Conservation (phyloP, 805 yeast species). For the Hanseniaspora vineae region DNA sequence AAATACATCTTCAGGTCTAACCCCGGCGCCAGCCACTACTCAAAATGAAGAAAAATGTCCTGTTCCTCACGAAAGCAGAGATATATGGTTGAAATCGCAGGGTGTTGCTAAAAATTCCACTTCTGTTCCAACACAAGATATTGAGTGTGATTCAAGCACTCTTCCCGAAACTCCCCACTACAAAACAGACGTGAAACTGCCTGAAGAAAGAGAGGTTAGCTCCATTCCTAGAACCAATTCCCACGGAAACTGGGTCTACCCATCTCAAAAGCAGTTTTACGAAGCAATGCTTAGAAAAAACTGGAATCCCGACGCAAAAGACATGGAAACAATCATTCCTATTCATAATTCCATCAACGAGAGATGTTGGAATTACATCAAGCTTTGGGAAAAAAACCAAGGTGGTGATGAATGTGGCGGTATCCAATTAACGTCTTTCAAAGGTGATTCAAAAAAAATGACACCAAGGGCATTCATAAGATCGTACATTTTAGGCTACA, state of each 20-base stretch:
- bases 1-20: background rate
- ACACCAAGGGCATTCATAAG: slow-evolving; percentile 81
- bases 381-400: slow-evolving; percentile 62
- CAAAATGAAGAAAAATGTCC: slow-evolving; percentile 39
- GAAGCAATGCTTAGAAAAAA: slow-evolving; percentile 89
- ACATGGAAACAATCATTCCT: slow-evolving; percentile 87
- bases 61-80: slow-evolving; percentile 50
- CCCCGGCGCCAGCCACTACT: slow-evolving; percentile 8
- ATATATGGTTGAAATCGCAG: slow-evolving; percentile 34
- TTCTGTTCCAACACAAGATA: slow-evolving; percentile 10
- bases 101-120: background rate
- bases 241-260: slow-evolving; percentile 77
- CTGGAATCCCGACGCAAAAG: slow-evolving; percentile 70
- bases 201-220: slow-evolving; percentile 64
- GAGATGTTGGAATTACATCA: slow-evolving; percentile 76
- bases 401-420: slow-evolving; percentile 69
- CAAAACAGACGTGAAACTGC: slow-evolving; percentile 31
- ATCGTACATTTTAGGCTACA: slow-evolving; percentile 46
- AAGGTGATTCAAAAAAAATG: slow-evolving; percentile 74
- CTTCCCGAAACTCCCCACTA: slow-evolving; percentile 25
- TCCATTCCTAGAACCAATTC: slow-evolving; percentile 72
- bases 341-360: slow-evolving; percentile 91
- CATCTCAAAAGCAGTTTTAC: slow-evolving; percentile 87
- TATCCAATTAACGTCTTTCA: slow-evolving; percentile 68
- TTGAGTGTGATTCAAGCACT: slow-evolving; percentile 34